Conservation (phyloP, 2,329 filamentous ascomycete genomes). For the Fusarium compactum region DNA sequence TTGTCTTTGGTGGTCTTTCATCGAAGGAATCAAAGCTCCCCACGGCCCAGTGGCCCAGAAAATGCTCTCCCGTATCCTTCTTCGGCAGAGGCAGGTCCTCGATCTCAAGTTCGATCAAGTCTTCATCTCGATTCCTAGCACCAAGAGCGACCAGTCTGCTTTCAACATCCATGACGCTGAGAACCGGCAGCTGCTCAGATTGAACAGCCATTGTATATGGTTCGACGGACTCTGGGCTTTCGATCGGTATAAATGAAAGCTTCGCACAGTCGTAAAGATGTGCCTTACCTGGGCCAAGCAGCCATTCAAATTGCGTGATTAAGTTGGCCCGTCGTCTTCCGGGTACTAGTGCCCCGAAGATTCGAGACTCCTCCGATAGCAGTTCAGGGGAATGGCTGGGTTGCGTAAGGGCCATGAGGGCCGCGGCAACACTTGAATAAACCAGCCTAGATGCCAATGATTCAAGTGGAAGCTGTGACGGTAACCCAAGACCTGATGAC, state of each 20-base stretch:
- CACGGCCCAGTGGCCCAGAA: not conserved
- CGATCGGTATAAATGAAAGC: not conserved
- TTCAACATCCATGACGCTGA: slow-evolving; percentile 1
- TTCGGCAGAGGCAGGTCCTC: not conserved
- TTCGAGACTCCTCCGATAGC: not conserved
- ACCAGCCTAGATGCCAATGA: not conserved
- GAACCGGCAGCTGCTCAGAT: not conserved
- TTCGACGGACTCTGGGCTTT: not conserved
- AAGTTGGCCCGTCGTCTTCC: not conserved
- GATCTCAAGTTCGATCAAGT: not conserved
- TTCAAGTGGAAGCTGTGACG: not conserved
- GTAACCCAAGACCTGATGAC: not conserved
- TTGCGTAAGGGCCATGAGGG: not conserved
- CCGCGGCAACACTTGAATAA: not conserved
- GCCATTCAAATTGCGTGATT: not conserved
- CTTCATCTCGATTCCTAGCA: not conserved
- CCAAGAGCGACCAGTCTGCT: not conserved
- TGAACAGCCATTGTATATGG: not conserved
- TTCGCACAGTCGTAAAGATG: not conserved
- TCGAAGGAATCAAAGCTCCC: not conserved
- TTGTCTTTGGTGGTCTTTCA: not conserved
- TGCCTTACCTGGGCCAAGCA: not conserved
- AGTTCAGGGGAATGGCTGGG: not conserved
- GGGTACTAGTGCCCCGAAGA: not conserved
- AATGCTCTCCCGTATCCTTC: not conserved